These are phyloP conservation scores for Candida nonsorbophila DNA, from an alignment of 805 yeast species.

Conservation along the genomic window DNA sequence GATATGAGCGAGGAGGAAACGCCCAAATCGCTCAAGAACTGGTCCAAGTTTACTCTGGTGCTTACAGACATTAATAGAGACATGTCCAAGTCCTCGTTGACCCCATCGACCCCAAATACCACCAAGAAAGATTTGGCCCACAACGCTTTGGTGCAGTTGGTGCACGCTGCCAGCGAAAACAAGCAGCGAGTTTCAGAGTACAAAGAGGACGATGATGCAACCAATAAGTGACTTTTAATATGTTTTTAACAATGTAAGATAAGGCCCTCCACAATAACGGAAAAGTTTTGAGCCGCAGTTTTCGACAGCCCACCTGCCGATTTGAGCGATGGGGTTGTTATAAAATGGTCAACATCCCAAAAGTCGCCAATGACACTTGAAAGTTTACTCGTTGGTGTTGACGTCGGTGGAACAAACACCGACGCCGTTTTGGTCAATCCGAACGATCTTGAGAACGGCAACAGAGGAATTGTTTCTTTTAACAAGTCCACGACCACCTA, in stretches of 20 bases:
- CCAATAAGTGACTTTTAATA: too few species aligned
- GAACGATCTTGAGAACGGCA: constrained; percentile 8
- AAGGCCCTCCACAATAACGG: too few species aligned
- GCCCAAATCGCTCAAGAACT: constrained; percentile 10
- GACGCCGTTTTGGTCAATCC: constrained; percentile 44
- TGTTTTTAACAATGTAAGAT: too few species aligned
- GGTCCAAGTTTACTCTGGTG: constrained; percentile 23
- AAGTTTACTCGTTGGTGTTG: constrained; percentile 33
- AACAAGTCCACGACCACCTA: constrained; percentile 40
- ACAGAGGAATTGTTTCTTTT: constrained; percentile 34
- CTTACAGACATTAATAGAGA: constrained; percentile 15
- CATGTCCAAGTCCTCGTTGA: constrained; percentile 18
- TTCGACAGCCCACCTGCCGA: too few species aligned
- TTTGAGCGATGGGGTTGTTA: too few species aligned
- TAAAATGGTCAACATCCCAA: too few species aligned
- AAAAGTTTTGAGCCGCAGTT: too few species aligned
- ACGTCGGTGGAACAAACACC: constrained; percentile 52
- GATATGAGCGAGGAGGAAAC: constrained; percentile 3
- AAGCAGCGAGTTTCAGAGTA: constrained; percentile 38
- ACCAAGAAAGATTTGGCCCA: constrained; percentile 38
- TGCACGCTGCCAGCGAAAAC: constrained; percentile 59
- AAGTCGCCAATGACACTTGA: too few species aligned
- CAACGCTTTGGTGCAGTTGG: constrained; percentile 66
- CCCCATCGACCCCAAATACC: constrained; percentile 3
- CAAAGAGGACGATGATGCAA: constrained; percentile 10